These are phyloP conservation scores for Trichocladium uniseriatum DNA, from an alignment of 495 filamentous ascomycete genomes.

Conservation along the genomic window DNA sequence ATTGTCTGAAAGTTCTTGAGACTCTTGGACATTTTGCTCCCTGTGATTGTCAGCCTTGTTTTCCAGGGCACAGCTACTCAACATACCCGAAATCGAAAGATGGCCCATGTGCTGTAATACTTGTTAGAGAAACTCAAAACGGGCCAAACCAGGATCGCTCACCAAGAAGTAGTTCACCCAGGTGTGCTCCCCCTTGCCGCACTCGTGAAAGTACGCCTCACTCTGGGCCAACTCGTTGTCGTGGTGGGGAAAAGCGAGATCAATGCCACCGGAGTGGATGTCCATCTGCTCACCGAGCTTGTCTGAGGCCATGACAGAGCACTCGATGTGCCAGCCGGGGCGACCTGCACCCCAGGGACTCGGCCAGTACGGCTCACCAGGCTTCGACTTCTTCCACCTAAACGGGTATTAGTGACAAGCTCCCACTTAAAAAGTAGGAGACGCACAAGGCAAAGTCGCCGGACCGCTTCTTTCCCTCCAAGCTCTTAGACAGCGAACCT, in stretches of 20 bases:
- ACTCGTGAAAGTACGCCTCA: constrained; percentile 68
- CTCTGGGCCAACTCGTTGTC: constrained; percentile 94
- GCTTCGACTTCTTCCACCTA: constrained; percentile 83
- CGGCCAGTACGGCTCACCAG: constrained; percentile 85
- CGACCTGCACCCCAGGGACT: constrained; percentile 80
- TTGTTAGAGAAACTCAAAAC: background rate
- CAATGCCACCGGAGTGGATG: constrained; percentile 88
- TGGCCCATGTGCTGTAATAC: constrained; percentile 70
- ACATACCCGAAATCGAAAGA: constrained; percentile 59
- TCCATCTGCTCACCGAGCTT: constrained; percentile 76
- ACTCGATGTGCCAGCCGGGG: constrained; percentile 97
- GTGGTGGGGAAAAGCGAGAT: constrained; percentile 91
- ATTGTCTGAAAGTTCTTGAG: constrained; percentile 98
- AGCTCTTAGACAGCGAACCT: constrained; percentile 64
- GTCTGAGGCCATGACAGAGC: constrained; percentile 90
- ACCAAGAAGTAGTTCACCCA: constrained; percentile 91
- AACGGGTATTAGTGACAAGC: background rate
- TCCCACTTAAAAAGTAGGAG: background rate
- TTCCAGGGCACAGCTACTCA: too few species aligned
- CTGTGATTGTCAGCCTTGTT: background rate
- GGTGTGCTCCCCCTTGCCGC: constrained; percentile 48
- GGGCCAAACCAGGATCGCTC: background rate
- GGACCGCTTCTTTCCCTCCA: constrained; percentile 55
- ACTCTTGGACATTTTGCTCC: constrained; percentile 90
- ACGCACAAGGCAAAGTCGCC: constrained; percentile 71